Percentiles rank a stretch among this genome's conserved stretches.
Conservation (phyloP, 2,329 filamentous ascomycete species). For the Stachybotrys echinatus region DNA sequence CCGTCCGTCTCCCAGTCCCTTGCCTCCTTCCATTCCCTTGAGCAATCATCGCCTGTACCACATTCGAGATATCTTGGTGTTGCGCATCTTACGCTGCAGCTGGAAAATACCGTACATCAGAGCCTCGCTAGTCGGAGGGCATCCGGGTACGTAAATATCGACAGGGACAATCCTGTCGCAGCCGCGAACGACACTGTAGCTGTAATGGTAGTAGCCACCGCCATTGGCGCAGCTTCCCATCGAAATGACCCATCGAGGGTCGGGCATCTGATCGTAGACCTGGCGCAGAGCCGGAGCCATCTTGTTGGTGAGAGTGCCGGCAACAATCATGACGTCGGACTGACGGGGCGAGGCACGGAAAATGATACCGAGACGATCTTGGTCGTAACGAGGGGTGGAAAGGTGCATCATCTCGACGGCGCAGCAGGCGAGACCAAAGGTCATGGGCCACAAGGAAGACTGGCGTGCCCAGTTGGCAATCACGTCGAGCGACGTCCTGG, state of each 20-base stretch:
- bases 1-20: background rate
- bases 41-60: slow-evolving; percentile 50
- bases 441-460: slow-evolving; percentile 83
- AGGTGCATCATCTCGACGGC: slow-evolving; percentile 92
- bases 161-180: slow-evolving; percentile 75
- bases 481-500: slow-evolving; percentile 70
- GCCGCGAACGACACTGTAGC: slow-evolving; percentile 70
- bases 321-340: slow-evolving; percentile 90
- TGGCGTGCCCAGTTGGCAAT: slow-evolving; percentile 82
- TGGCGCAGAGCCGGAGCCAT: slow-evolving; percentile 88
- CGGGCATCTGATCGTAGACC: slow-evolving; percentile 94
- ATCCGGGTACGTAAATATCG: slow-evolving; percentile 75
- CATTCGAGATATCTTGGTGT: slow-evolving; percentile 49
- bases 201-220: slow-evolving; percentile 84
- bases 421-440: slow-evolving; percentile 84
- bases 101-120: slow-evolving; percentile 68
- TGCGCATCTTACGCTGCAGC: slow-evolving; percentile 70
- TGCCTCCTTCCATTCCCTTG: background rate
- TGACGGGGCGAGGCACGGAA: slow-evolving; percentile 85
- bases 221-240: slow-evolving; percentile 85
- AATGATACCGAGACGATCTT: slow-evolving; percentile 83
- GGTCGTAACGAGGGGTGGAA: slow-evolving; percentile 82
- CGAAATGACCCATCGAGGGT: slow-evolving; percentile 77
- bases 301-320: slow-evolving; percentile 90
- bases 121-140: slow-evolving; percentile 58